Evolutionary conservation across 179 eudicot genomes (phyloP), one percentile per base, ranked within the genome.

Genomic region (Silene noctiflora): DNA sequence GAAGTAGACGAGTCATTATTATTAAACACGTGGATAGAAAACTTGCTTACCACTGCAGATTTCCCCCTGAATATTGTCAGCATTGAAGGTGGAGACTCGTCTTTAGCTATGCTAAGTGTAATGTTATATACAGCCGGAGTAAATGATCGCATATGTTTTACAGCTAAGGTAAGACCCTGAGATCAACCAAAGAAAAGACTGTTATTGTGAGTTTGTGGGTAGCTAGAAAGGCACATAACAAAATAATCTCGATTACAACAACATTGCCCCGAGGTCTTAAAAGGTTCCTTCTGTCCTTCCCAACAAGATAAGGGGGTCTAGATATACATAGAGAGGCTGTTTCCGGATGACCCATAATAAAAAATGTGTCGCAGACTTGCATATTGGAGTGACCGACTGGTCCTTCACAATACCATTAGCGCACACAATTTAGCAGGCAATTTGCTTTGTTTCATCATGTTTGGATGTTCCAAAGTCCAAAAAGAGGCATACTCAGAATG

Each of bases 131-230:
- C 81, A 11, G 90, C 97, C 5, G 94, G 97, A 79, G 84, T 87
- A 80, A 92, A 92, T 56, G 96, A 83, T 22, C 96, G 88, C 92
- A 88, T 77, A 31, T 89, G 85, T 66, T 81, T 91, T 53, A 91
- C 91, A 60, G 96, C 88, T 12, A 86, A 71, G 73, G 87, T 86
- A 76, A 92, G 87, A 75, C 96, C 97, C 97, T 92, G 90, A 67
- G 35, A 79, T 51, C 64, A 66, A 62, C 63, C 80, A 81, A 8
- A 20, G 24, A 39, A 17, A 53, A 48, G 63, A 29, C 16, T 17
- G n/a, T 21, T 3, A 53, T 20, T 13, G 24, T 71, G n/a, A 53
- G 46, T 35, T 64, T n/a, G 9, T 10, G 16, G 27, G 3, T 69
- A 14, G n/a, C 19, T 11, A 51, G 64, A 2, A 21, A 46, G 35